A percentile compares a stretch with the other conserved stretches of the same genome.
Evolutionary conservation across 2,329 filamentous ascomycete species (phyloP).

Genomic region (Xylariomycetidae sp.): DNA sequence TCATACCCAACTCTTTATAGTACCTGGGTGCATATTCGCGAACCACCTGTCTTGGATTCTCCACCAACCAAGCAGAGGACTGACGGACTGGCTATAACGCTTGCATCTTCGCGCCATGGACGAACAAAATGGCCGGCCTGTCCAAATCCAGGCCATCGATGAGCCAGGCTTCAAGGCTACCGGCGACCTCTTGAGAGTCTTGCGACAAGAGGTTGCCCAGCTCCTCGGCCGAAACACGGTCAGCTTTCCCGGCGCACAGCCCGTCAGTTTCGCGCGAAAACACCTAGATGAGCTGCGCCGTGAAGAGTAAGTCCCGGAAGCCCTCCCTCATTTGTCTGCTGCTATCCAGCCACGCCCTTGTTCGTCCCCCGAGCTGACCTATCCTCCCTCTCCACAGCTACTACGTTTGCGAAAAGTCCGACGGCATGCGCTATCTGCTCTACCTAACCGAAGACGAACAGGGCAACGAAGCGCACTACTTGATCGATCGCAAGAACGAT

Average conservation of each 20-base stretch:
- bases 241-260: slow-evolving; percentile 85
- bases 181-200: slow-evolving; percentile 51
- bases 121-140: slow-evolving; percentile 1
- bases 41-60: too few relatives aligned
- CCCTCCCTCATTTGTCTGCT: background rate
- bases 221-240: slow-evolving; percentile 66
- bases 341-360: too few relatives aligned
- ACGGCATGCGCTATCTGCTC: slow-evolving; percentile 92
- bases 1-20: too few relatives aligned
- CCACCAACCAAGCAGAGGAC: too few relatives aligned
- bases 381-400: slow-evolving; percentile 50
- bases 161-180: slow-evolving; percentile 63
- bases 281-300: slow-evolving; percentile 79
- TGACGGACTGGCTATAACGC: too few relatives aligned
- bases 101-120: too few relatives aligned
- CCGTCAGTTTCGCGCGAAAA: slow-evolving; percentile 80
- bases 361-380: slow-evolving; percentile 6
- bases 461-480: slow-evolving; percentile 69
- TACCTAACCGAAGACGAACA: slow-evolving; percentile 70
- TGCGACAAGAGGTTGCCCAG: slow-evolving; percentile 69
- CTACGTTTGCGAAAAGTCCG: slow-evolving; percentile 97
- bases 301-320: slow-evolving; percentile 56
- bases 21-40: too few relatives aligned
- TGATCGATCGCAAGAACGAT: slow-evolving; percentile 97
- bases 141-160: slow-evolving; percentile 46